Conservation (phyloP, 2,329 filamentous ascomycete genomes). For the Trichoderma sp. region DNA sequence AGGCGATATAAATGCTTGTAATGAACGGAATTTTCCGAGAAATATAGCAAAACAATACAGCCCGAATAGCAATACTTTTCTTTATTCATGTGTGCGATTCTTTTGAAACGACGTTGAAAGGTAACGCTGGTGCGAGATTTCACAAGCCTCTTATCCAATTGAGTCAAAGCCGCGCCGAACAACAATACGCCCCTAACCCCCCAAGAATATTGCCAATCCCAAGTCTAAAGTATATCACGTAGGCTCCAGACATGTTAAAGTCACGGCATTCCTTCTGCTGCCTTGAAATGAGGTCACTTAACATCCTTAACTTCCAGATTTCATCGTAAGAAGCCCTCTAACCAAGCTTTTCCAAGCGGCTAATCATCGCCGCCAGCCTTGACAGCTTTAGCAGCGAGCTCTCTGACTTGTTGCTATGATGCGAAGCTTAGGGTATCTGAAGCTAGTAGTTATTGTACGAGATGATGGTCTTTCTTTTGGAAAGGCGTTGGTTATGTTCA, state of each 20-base stretch:
- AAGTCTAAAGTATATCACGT: neutral
- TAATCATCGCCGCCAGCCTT: conserved; percentile 1
- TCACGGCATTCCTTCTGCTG: neutral
- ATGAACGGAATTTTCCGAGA: neutral
- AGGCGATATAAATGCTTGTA: neutral
- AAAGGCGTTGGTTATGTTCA: conserved; percentile 13
- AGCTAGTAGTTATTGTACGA: conserved; percentile 13
- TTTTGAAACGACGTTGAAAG: neutral
- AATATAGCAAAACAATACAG: no score
- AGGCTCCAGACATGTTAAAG: neutral
- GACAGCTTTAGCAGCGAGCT: conserved; percentile 8
- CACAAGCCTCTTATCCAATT: no score
- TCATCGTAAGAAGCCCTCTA: conserved; percentile 9
- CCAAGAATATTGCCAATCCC: neutral
- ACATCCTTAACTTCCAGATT: conserved; percentile 15
- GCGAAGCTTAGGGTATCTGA: neutral
- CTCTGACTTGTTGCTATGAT: conserved; percentile 13
- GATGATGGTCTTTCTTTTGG: conserved; percentile 11
- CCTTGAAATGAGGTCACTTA: neutral
- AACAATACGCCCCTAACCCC: neutral
- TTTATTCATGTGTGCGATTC: neutral
- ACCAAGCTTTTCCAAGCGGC: conserved; percentile 20
- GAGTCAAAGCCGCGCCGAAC: neutral
- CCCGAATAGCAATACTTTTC: no score
- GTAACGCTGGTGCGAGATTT: neutral